Evolutionary conservation across 2,329 filamentous ascomycete species (phyloP), one percentile per base, ranked within the genome.

Genomic region (Fusarium anguioides): DNA sequence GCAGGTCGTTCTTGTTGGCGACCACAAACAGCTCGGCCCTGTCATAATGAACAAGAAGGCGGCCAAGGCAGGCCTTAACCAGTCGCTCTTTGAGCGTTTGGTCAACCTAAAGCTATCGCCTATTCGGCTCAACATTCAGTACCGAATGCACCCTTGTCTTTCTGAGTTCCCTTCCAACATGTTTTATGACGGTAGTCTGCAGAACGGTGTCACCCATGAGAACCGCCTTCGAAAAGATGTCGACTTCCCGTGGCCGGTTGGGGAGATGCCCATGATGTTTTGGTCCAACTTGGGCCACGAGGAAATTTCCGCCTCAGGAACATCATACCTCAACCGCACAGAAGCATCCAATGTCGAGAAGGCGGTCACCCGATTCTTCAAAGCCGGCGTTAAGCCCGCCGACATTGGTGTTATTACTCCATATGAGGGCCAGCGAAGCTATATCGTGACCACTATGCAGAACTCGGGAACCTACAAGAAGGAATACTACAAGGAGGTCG

Each of bases 11-110:
- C 87, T 99, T 33, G 96, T 99, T 39, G 96, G 96, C 76, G 96
- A 99, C 76, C 96, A 99, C 80, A 96, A 98, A 79, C 96, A 99
- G 78, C 88, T 99, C 68, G 96, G 96, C 1, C 96, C 96, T 2
- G 96, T 99, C 73, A 98, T 99, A 76, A 99, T 99, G 95, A 99
- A 99, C 86, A 99, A 99, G 86, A 98, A 98, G 81, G 96, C 96
- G 15, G 96, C 96, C 64, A 98, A 98, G 81, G 96, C 96, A 54
- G 96, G 96, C 63, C 85, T 99, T 17, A 97, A 98, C 80, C 96
- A 98, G 79, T 98, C 95, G n/a, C 85, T 99, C 11, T 99, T 99
- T 75, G 96, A 99, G 81, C 93, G 96, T 73, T 86, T 99, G 48
- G 94, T 98, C 72, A 93, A 95, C 74, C 86, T 98, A n/a, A 91